Percentiles rank a stretch among this genome's conserved stretches.
These are phyloP conservation scores for Penicillium sp. DNA, from an alignment of 2,329 filamentous ascomycete species.

Conservation along the genomic window DNA sequence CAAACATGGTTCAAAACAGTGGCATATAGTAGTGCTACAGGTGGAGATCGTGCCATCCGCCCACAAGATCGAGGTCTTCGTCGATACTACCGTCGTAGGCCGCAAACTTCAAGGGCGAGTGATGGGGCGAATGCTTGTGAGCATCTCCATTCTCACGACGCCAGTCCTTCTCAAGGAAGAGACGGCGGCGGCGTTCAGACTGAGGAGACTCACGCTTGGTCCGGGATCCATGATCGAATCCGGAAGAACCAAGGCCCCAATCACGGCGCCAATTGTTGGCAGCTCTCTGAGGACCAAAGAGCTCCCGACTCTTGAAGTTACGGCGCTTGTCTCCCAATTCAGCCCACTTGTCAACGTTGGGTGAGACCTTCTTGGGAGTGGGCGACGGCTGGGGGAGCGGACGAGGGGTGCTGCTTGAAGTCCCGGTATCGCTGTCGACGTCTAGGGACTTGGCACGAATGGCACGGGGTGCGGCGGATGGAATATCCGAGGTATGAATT, in stretches of 20 bases:
- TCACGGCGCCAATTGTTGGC: constrained; percentile 51
- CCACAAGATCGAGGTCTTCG: constrained; percentile 91
- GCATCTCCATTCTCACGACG: constrained; percentile 49
- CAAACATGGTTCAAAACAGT: constrained; percentile 21
- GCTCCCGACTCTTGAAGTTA: constrained; percentile 63
- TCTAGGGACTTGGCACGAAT: constrained; percentile 57
- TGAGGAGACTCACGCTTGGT: constrained; percentile 42
- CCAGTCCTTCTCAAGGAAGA: constrained; percentile 54
- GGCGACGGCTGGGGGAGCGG: constrained; percentile 68
- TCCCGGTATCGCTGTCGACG: constrained; percentile 65
- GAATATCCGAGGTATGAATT: constrained; percentile 44
- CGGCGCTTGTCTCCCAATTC: constrained; percentile 79
- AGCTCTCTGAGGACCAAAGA: constrained; percentile 57
- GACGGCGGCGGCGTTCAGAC: constrained; percentile 43
- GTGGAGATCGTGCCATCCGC: constrained; percentile 79
- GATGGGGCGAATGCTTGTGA: constrained; percentile 39
- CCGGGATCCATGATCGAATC: constrained; percentile 44
- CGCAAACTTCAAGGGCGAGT: constrained; percentile 41
- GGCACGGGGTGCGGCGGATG: constrained; percentile 24
- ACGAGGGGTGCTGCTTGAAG: constrained; percentile 40
- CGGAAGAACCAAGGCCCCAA: constrained; percentile 46
- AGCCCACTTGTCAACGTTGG: constrained; percentile 80
- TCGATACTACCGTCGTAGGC: constrained; percentile 61
- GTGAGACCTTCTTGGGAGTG: constrained; percentile 55
- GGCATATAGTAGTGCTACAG: constrained; percentile 51